phyloP scores from a whole-genome alignment of 2,329 filamentous ascomycete species.

The Alternaria longipes region DNA sequence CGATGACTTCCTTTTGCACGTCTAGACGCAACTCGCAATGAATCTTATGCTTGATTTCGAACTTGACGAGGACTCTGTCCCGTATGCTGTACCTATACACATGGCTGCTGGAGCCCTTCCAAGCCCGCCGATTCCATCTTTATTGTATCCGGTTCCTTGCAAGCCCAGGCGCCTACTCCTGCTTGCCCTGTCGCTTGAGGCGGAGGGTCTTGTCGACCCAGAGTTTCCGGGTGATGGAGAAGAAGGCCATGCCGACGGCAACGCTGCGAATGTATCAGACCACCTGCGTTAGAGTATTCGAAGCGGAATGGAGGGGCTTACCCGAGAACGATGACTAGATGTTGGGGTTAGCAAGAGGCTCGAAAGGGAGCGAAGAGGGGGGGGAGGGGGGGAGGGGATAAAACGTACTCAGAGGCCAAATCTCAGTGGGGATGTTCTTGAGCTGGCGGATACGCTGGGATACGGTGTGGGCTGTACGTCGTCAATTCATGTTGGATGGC shows the following conservation, averaged over 20 bases:
- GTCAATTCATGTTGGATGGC: constrained; percentile 27
- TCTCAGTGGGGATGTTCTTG: constrained; percentile 89
- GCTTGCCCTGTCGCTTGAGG: constrained; percentile 71
- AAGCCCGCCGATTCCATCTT: constrained; percentile 18
- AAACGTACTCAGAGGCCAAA: constrained; percentile 88
- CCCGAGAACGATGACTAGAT: constrained; percentile 81
- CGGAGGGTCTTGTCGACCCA: constrained; percentile 91
- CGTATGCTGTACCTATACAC: constrained; percentile 36
- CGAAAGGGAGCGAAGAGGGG: not conserved
- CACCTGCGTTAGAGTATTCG: constrained; percentile 13
- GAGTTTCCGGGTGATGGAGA: constrained; percentile 85
- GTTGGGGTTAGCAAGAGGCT: constrained; percentile 27
- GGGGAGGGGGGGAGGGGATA: no score
- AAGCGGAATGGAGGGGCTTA: constrained; percentile 60
- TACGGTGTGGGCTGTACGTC: constrained; percentile 82
- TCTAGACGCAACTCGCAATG: constrained; percentile 72
- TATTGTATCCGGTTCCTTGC: not conserved
- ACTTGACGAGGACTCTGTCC: constrained; percentile 24
- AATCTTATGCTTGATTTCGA: constrained; percentile 37
- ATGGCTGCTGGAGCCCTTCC: constrained; percentile 27
- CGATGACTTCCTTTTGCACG: constrained; percentile 89
- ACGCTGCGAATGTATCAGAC: constrained; percentile 56
- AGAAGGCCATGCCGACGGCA: constrained; percentile 79
- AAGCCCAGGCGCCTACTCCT: constrained; percentile 32
- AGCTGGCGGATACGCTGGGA: constrained; percentile 92